Base-by-base conservation (phyloP, 164 flowering plant species). In the Aristolochia contorta region DNA sequence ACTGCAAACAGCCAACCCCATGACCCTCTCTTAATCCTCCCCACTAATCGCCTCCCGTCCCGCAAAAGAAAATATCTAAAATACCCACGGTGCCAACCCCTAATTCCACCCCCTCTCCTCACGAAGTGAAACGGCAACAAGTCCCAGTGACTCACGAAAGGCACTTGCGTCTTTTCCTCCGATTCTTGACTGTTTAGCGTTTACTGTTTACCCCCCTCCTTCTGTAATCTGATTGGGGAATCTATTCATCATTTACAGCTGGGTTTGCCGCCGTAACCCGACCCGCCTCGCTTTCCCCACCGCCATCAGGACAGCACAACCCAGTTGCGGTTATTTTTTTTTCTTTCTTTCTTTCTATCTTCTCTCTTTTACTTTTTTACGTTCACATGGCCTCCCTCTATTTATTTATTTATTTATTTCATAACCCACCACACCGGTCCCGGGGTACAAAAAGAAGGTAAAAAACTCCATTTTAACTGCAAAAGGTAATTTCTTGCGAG, bases 1-100 rank as follows among this genome's bases (percentile, higher is more conserved):
- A 67, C 63, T 52, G 56, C 21, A 45, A 47, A 47, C n/a, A 47
- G 54, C 54, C 30, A 2, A 16, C 32, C 46, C 21, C 22, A 51
- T n/a, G 45, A 20, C 7, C 30, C 49, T 21, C 19, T 52, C 56
- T 52, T 54, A 24, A 54, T 27, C 30, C 30, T 2, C 30, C 30
- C 30, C 30, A 27, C 5, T 27, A 2, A 27, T 45, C 32, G 48
- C 25, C 4, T 41, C 45, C 15, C 18, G 14, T 0, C 16, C 8
- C 30, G 30, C 30, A 5, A 2, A 2, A 5, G 3, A 6, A 14
- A 16, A 43, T 58, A 32, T 22, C 50, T 13, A 27, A 18, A 57
- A 19, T 19, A 30, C 43, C 21, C 7, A n/a, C 21, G 0, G 10
- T 13, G 21, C 21, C n/a, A n/a, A n/a, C 12, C 49, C 24, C 30